A percentile compares a stretch with the other conserved stretches of the same genome.
Evolutionary conservation across 1,284 basidiomycete species (phyloP).

Genomic region (Chiua sp.): DNA sequence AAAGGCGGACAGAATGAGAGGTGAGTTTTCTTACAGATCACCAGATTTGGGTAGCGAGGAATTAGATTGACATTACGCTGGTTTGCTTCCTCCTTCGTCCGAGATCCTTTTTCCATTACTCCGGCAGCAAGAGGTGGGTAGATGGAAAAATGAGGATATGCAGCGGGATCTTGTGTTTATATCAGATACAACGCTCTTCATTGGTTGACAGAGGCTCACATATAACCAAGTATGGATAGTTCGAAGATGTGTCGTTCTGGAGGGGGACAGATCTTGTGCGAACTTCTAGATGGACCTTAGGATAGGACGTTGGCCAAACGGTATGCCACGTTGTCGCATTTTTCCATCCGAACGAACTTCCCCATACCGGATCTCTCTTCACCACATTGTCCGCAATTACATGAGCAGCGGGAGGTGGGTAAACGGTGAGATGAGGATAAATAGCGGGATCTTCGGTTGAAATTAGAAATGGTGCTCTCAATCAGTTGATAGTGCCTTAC

Average conservation of each 20-base stretch:
- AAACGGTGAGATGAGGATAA: too few species aligned
- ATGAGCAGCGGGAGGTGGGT: too few species aligned
- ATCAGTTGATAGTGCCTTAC: too few species aligned
- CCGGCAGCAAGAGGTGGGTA: constrained; percentile 38
- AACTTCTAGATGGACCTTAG: neutral
- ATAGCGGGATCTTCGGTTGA: too few species aligned
- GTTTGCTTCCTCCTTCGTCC: neutral
- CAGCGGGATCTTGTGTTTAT: constrained; percentile 40
- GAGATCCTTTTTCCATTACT: neutral
- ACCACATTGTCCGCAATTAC: neutral
- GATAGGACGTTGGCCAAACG: constrained; percentile 22
- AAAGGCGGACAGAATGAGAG: neutral
- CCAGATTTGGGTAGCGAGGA: constrained; percentile 27
- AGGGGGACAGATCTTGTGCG: neutral
- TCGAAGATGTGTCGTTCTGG: constrained; percentile 4
- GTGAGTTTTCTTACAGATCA: constrained; percentile 27
- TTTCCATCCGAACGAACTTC: constrained; percentile 28
- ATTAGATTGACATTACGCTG: constrained; percentile 3
- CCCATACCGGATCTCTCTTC: constrained; percentile 15
- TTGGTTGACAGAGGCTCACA: constrained; percentile 32
- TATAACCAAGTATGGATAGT: constrained; percentile 40
- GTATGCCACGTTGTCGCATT: constrained; percentile 17
- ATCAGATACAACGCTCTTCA: constrained; percentile 12
- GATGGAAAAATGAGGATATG: constrained; percentile 54
- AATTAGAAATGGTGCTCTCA: too few species aligned